phyloP scores from a whole-genome alignment of 345 rosid species.

The Jatropha curcas region DNA sequence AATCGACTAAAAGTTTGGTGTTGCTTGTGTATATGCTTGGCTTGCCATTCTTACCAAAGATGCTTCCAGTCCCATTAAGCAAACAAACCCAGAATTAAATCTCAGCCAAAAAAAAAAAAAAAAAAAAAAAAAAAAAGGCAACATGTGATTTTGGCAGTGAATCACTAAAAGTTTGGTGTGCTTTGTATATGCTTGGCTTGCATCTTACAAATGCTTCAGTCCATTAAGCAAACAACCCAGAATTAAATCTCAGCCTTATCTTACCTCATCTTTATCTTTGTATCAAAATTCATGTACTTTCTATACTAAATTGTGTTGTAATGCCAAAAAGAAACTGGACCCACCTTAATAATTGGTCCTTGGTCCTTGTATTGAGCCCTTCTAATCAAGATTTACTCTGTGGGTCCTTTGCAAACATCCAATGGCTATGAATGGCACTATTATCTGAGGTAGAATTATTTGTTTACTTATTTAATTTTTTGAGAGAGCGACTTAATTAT shows the following conservation, averaged over 20 bases:
- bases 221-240: constrained; percentile 18
- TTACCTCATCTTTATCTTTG: neutral
- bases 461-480: no score
- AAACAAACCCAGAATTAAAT: no score
- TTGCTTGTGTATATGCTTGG: no score
- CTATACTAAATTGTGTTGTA: neutral
- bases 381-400: neutral
- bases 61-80: no score
- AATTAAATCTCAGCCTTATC: constrained; percentile 32
- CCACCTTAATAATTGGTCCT: constrained; percentile 1
- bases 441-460: neutral
- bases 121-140: no score
- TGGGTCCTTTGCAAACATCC: constrained; percentile 6
- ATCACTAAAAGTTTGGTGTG: constrained; percentile 25
- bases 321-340: constrained; percentile 6
- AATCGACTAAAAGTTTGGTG: no score
- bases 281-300: neutral
- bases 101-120: no score
- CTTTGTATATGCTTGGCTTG: constrained; percentile 29
- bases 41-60: no score
- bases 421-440: neutral
- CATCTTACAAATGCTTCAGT: constrained; percentile 22
- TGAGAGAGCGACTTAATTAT: no score
- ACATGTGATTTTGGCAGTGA: constrained; percentile 15
- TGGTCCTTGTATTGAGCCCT: constrained; percentile 5